These are phyloP conservation scores for Mallotus repandus DNA, from an alignment of 441 rosid species.

Conservation along the genomic window DNA sequence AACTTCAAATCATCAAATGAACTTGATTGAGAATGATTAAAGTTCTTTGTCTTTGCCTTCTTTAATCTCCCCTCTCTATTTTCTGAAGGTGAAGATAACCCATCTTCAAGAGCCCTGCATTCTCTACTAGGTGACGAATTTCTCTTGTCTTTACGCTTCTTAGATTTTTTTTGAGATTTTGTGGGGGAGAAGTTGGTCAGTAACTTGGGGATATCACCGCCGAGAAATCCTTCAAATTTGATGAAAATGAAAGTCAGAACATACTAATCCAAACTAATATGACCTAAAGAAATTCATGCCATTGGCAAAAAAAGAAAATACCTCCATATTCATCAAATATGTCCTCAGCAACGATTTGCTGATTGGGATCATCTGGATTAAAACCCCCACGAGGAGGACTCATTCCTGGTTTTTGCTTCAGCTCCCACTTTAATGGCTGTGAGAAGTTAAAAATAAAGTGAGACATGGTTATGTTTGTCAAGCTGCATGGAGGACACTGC, in stretches of 20 bases:
- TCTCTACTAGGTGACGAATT: constrained; percentile 38
- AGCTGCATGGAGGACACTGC: background rate
- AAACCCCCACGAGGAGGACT: constrained; percentile 99
- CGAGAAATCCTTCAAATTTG: constrained; percentile 66
- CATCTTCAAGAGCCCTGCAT: constrained; percentile 23
- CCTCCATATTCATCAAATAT: constrained; percentile 98
- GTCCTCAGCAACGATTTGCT: constrained; percentile 95
- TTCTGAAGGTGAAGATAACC: constrained; percentile 40
- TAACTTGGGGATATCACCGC: constrained; percentile 60
- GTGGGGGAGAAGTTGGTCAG: constrained; percentile 47
- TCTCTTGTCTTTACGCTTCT: constrained; percentile 46
- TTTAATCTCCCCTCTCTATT: constrained; percentile 39
- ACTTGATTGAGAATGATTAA: constrained; percentile 36
- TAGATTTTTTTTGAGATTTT: constrained; percentile 48
- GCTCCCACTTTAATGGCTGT: constrained; percentile 96
- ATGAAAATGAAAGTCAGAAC: constrained; percentile 7
- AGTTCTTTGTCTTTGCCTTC: constrained; percentile 41
- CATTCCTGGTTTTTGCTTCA: constrained; percentile 91
- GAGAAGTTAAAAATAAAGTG: background rate
- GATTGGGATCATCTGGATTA: constrained; percentile 85
- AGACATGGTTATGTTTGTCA: constrained; percentile 1
- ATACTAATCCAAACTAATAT: background rate
- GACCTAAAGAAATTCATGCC: constrained; percentile 3
- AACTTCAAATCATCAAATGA: constrained; percentile 40
- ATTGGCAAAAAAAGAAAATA: constrained; percentile 20